Evolutionary conservation across 495 filamentous ascomycete genomes (phyloP), one percentile per base, ranked within the genome.

Genomic region (Aspergillus taichungensis): DNA sequence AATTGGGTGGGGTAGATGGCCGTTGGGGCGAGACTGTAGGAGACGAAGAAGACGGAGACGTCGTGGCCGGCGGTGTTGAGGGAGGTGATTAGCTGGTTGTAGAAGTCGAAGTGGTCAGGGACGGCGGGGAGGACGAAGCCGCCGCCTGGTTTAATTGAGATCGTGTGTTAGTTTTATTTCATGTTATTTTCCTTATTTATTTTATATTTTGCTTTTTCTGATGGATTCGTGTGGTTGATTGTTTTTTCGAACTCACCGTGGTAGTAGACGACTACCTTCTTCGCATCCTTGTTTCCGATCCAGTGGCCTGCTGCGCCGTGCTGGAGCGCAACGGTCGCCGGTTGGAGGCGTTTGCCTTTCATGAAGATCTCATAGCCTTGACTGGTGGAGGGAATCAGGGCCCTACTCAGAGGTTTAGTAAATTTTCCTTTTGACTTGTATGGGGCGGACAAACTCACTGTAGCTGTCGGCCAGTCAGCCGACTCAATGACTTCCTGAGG

Each of bases 241-340:
- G n/a, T n/a, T n/a, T n/a, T n/a, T n/a, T n/a, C n/a, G 27, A 12
- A 52, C 63, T 30, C 29, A 79, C 76, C 82, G 45, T 81, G 79
- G 51, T 77, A 78, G 54, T 75, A 83, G 5, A 83, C 29, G 6
- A 85, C 49, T 0, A 78, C 61, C 29, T 78, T 74, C 57, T 79
- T 66, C 6, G 79, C 77, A 31, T 66, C 61, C 39, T 70, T 67
- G 31, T 68, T 62, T 5, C 81, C 81, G 6, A 83, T 55, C 80
- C 81, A 84, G 50, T 77, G 74, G 18, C 73, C 78, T 41, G 63
- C 61, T 9, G 71, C 68, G 31, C 72, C 75, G 34, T 75, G 64
- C 6, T 66, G 56, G 6, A 83, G 66, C 4, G 68, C 52, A 13
- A 77, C 64, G 13, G 56, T 68, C 28, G 75, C 68, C 0, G 77